Evolutionary conservation across 257 asterid species (phyloP).

Genomic region (Gynochthodes officinalis): DNA sequence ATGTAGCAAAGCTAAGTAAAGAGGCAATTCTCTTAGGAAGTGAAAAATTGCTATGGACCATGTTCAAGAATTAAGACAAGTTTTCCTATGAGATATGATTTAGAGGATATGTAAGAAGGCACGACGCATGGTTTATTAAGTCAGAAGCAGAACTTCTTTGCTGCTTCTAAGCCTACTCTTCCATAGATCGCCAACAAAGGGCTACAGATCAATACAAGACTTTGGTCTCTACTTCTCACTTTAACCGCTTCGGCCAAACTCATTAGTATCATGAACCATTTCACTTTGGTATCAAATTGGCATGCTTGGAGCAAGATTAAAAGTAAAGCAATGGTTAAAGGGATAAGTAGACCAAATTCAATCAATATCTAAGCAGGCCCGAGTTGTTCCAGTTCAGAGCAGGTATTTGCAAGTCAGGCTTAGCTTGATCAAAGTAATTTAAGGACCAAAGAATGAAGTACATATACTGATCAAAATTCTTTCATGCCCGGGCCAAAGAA

Average conservation of each 20-base stretch:
- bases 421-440: background rate
- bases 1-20: background rate
- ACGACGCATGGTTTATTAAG: background rate
- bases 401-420: too few relatives aligned
- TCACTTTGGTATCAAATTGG: background rate
- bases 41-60: background rate
- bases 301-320: background rate
- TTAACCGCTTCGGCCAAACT: background rate
- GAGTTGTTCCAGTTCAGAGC: too few relatives aligned
- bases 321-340: background rate
- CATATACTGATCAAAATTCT: background rate
- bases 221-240: too few relatives aligned
- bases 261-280: background rate
- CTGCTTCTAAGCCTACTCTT: background rate
- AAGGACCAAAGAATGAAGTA: background rate
- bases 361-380: background rate
- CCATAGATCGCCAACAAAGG: background rate
- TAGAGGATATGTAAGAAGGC: background rate
- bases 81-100: background rate
- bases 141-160: background rate
- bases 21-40: background rate
- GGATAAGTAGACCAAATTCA: background rate
- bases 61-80: background rate
- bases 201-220: background rate
- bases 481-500: background rate